Percentiles rank a stretch among this genome's conserved stretches.
phyloP scores from a whole-genome alignment of 2,329 filamentous ascomycete genomes.

The Xylaria polymorpha region DNA sequence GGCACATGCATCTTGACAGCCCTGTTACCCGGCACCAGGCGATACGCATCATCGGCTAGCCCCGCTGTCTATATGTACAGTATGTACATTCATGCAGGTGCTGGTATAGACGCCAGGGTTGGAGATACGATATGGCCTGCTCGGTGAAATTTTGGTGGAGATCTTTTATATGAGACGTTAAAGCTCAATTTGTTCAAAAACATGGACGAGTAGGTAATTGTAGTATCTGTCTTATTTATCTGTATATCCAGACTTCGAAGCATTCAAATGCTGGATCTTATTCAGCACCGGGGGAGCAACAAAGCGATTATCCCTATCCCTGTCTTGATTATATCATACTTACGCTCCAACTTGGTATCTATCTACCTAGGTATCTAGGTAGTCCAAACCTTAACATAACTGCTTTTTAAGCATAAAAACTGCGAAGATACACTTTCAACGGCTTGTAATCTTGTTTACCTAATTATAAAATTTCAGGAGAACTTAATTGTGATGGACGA shows the following conservation, averaged over 20 bases:
- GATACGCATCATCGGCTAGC: constrained; percentile 32
- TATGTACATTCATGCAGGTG: constrained; percentile 12
- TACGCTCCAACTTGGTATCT: not conserved
- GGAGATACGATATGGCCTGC: constrained; percentile 19
- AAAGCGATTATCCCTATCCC: constrained; percentile 1
- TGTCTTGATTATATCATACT: constrained; percentile 22
- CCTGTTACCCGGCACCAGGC: constrained; percentile 33
- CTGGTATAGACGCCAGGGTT: constrained; percentile 19
- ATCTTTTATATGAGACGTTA: constrained; percentile 3
- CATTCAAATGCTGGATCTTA: not conserved
- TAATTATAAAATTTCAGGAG: not conserved
- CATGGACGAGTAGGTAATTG: not conserved
- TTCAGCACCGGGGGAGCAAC: constrained; percentile 3
- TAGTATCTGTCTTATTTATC: not conserved
- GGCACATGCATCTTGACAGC: not conserved
- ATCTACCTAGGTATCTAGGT: too few relatives aligned
- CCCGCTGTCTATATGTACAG: constrained; percentile 21
- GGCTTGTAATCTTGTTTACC: not conserved
- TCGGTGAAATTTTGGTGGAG: constrained; percentile 1
- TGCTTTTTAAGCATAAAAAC: not conserved
- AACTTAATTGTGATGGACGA: constrained; percentile 61
- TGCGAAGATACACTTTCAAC: not conserved
- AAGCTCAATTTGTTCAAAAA: not conserved
- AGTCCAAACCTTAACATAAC: constrained; percentile 1
- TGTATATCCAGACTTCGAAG: not conserved